These are phyloP conservation scores for Gigaspora rosea DNA, from an alignment of 192 early-diverging fungal species.

Conservation along the genomic window DNA sequence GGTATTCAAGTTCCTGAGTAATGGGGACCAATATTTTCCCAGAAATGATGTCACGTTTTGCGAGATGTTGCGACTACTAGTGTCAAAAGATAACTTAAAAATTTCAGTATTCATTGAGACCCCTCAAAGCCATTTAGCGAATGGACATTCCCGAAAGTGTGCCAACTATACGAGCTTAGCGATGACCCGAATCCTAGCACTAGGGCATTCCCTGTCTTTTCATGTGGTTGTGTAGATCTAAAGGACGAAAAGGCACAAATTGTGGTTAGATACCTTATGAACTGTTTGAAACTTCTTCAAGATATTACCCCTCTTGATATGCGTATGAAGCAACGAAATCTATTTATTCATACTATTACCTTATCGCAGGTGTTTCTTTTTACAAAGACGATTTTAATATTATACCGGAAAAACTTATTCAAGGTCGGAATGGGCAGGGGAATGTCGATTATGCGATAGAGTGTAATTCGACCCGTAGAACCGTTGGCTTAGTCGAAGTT, in stretches of 20 bases:
- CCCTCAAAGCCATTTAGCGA: not conserved
- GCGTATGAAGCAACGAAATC: not conserved
- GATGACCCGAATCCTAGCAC: not conserved
- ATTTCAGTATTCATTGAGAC: slow-evolving; percentile 8
- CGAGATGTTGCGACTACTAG: too few species aligned
- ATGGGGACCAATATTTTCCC: too few species aligned
- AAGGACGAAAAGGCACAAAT: not conserved
- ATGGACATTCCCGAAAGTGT: not conserved
- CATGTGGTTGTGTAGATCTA: not conserved
- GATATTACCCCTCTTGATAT: slow-evolving; percentile 1
- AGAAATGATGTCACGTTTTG: not conserved
- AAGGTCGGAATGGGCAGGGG: not conserved
- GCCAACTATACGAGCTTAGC: not conserved
- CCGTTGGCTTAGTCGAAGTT: not conserved
- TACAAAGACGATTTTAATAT: slow-evolving; percentile 1
- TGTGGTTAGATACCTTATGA: slow-evolving; percentile 3
- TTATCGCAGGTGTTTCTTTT: not conserved
- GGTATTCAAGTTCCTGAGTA: too few species aligned
- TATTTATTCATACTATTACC: slow-evolving; percentile 17
- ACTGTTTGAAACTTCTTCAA: not conserved
- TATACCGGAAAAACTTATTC: slow-evolving; percentile 14
- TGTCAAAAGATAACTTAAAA: slow-evolving; percentile 1
- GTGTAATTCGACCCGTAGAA: not conserved
- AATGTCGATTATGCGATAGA: not conserved
- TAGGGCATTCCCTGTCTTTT: not conserved